Evolutionary conservation across 768 basidiomycete species (phyloP), one percentile per base, ranked within the genome.

Genomic region (Trametopsis cervina): DNA sequence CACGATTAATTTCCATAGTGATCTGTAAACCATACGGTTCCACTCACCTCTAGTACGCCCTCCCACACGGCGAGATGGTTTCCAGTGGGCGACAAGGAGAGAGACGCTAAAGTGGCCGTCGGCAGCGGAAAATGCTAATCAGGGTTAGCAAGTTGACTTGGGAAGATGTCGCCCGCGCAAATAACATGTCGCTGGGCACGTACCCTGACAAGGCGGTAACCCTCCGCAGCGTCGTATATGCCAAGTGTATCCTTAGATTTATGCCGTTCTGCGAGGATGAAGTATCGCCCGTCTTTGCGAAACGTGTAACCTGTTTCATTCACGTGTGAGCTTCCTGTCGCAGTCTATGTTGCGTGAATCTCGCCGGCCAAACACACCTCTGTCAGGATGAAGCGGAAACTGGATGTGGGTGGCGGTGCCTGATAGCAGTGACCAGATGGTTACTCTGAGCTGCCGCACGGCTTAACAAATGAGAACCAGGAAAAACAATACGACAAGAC

Each of bases 201-300:
- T 65, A 90, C 89, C 56, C 86, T 74, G 44, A 84, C 77, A 18
- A 90, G 71, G 55, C 80, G 83, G 66, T 83, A 93, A 1, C 74
- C 70, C 46, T 85, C 77, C 2, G 71, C 57, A 2, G 78, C 70
- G 58, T 95, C 91, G 61, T 97, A 96, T 3, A 96, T 69, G 20
- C 90, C 89, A 0, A 92, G 61, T 0, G 84, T 85, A 58, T 95
- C 92, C 63, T 85, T 92, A 1, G 89, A 93, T 56, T 85, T 85
- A 62, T 95, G 92, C 18, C 89, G 76, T 61, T 96, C 93, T 4
- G 86, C 91, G 4, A 95, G 68, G 20, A 91, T 69, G 57, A 95
- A 84, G 63, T 93, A 93, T 11, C 82, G 80, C 2, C 83, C 84
- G 66, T 94, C 90, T 24, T 78, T 63, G 37, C 86, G 78, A 61